phyloP scores from a whole-genome alignment of 2,329 filamentous ascomycete genomes.

The Epichloe brachyelytri region DNA sequence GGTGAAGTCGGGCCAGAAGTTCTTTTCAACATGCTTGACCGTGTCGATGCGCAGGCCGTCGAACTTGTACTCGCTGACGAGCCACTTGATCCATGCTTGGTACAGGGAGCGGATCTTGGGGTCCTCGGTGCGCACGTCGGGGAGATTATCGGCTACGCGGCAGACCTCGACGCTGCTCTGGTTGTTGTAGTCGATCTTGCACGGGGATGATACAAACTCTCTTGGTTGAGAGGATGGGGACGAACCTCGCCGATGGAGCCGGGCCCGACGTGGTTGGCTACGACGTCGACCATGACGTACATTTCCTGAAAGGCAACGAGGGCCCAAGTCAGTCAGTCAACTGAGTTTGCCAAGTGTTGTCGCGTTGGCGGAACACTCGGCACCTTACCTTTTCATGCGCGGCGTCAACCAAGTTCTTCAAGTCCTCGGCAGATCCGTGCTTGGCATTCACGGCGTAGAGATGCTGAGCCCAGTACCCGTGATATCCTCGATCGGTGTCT shows the following conservation, averaged over 20 bases:
- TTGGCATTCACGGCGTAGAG: conserved; percentile 41
- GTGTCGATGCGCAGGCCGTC: conserved; percentile 50
- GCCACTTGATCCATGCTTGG: conserved; percentile 43
- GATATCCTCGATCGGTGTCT: conserved; percentile 33
- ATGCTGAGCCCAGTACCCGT: conserved; percentile 42
- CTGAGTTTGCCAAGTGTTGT: too few species aligned
- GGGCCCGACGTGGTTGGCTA: conserved; percentile 45
- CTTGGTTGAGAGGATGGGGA: conserved; percentile 34
- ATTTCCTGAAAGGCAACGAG: conserved; percentile 12
- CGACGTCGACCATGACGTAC: conserved; percentile 49
- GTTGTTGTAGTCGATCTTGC: conserved; percentile 42
- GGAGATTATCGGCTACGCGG: conserved; percentile 39
- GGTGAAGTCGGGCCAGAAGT: conserved; percentile 43
- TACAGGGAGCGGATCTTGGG: conserved; percentile 34
- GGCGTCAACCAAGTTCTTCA: conserved; percentile 41
- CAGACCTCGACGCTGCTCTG: conserved; percentile 36
- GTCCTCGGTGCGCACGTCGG: conserved; percentile 47
- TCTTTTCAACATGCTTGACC: conserved; percentile 46
- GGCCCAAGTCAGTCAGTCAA: too few species aligned
- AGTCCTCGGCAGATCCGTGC: conserved; percentile 45
- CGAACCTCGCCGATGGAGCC: conserved; percentile 33
- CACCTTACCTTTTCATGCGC: conserved; percentile 47
- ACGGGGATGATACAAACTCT: conserved; percentile 49
- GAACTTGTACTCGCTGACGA: conserved; percentile 49
- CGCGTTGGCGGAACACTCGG: too few species aligned